Base-by-base conservation (phyloP, 495 filamentous ascomycete genomes). In the Hyaloscypha finlandica region DNA sequence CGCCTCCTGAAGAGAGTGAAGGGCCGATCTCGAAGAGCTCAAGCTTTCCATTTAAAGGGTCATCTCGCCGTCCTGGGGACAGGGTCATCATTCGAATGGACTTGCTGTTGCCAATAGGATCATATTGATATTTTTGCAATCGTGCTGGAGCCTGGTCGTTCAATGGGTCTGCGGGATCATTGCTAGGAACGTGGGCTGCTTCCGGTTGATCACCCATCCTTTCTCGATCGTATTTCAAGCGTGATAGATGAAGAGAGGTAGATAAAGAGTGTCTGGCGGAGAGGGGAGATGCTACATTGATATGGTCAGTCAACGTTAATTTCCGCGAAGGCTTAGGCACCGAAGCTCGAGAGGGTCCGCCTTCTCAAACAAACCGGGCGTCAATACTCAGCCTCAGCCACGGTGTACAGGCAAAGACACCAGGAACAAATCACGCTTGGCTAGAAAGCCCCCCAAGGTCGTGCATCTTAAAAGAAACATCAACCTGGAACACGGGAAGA, bases 71-170 rank as follows among this genome's bases (percentile, higher is more conserved):
- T 52, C 61, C 61, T 30, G 4, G 61, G 22, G 5, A 63, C 42
- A 63, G 45, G 31, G 16, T 63, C 61, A 63, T 20, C 37, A 63
- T 63, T 53, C 61, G 61, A 63, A 63, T 63, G 42, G 19, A 54
- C 39, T 63, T 9, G 37, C 42, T 25, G 30, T 22, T 31, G 31
- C 39, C 39, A 20, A 63, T 30, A 11, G 61, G 8, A 30, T 53
- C 42, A 53, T 63, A 63, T 63, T 53, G 37, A 31, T 53, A 63
- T 53, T 63, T 63, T 63, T 4, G 61, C n/a, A n/a, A 19, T 63
- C 25, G 39, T 63, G 61, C 61, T 4, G 20, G 61, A 63, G 45
- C 61, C 20, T 54, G 12, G 45, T 37, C 42, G 37, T 51, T 62
- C 37, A 12, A 25, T 45, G 60, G 14, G 60, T 42, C 5, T 48